Evolutionary conservation across 208 protist species (phyloP).

Genomic region (Leishmania mexicana): DNA sequence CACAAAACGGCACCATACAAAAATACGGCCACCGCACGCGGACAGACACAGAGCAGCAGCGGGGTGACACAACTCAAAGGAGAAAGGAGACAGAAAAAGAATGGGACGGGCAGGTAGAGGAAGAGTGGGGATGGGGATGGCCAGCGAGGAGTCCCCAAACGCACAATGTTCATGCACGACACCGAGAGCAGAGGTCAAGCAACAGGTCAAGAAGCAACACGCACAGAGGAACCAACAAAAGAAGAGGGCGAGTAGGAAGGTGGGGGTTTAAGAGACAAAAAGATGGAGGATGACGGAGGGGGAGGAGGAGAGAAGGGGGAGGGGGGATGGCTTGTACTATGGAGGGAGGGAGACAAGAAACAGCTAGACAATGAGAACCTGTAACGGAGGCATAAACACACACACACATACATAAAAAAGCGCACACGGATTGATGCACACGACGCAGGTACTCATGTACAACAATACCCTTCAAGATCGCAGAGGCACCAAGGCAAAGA

Average conservation of each 20-base stretch:
- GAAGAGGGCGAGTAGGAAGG: neutral
- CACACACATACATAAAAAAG: neutral
- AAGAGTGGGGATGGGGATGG: neutral
- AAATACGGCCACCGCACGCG: neutral
- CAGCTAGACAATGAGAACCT: constrained; percentile 4
- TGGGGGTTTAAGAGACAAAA: neutral
- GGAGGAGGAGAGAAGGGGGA: neutral
- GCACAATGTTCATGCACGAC: neutral
- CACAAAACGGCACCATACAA: neutral
- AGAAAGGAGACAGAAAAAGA: neutral
- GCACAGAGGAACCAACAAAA: neutral
- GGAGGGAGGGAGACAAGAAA: neutral
- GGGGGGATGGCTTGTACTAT: neutral
- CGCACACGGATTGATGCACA: neutral
- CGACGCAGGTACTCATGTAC: neutral
- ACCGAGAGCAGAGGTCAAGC: neutral
- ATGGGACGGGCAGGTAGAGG: neutral
- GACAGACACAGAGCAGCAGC: neutral
- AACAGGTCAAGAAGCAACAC: neutral
- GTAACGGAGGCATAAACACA: neutral
- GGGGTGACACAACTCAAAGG: neutral
- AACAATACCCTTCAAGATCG: neutral
- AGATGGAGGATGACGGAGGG: neutral
- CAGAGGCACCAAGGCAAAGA: neutral
- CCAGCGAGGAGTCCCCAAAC: neutral